Evolutionary conservation across 805 yeast genomes (phyloP).

Genomic region (Myxozyma nipponensis): DNA sequence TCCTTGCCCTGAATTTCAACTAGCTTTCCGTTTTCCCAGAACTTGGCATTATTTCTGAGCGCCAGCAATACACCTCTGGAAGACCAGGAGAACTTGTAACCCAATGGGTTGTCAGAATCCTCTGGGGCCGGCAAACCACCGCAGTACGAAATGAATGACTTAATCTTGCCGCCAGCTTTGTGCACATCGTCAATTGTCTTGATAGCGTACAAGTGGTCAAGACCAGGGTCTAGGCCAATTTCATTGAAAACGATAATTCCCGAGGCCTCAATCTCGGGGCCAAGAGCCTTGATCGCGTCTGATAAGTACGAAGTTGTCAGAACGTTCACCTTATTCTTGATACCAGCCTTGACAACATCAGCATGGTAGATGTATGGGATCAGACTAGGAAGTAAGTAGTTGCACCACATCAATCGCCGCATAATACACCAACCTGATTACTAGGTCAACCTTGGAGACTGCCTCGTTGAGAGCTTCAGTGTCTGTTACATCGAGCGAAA

Average conservation of each 20-base stretch:
- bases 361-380: slow-evolving; percentile 96
- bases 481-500: slow-evolving; percentile 84
- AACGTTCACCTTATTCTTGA: slow-evolving; percentile 69
- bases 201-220: slow-evolving; percentile 96
- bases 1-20: slow-evolving; percentile 81
- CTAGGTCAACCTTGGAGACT: slow-evolving; percentile 74
- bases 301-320: slow-evolving; percentile 97
- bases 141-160: slow-evolving; percentile 91
- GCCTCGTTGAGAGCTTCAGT: slow-evolving; percentile 71
- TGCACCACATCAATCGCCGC: background rate
- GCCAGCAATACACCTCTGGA: slow-evolving; percentile 97
- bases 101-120: slow-evolving; percentile 94
- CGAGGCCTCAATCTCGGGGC: slow-evolving; percentile 61
- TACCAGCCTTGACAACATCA: slow-evolving; percentile 87
- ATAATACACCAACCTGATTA: slow-evolving; percentile 55
- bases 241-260: slow-evolving; percentile 98
- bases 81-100: slow-evolving; percentile 99
- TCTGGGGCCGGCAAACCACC: slow-evolving; percentile 99
- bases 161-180: slow-evolving; percentile 83
- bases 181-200: slow-evolving; percentile 98
- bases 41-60: slow-evolving; percentile 86
- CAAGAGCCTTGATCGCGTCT: slow-evolving; percentile 27
- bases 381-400: slow-evolving; percentile 44
- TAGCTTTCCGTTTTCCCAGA: slow-evolving; percentile 78
- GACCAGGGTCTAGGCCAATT: slow-evolving; percentile 98